Conservation (phyloP, 2,329 filamentous ascomycete genomes). For the Pyricularia sp. region DNA sequence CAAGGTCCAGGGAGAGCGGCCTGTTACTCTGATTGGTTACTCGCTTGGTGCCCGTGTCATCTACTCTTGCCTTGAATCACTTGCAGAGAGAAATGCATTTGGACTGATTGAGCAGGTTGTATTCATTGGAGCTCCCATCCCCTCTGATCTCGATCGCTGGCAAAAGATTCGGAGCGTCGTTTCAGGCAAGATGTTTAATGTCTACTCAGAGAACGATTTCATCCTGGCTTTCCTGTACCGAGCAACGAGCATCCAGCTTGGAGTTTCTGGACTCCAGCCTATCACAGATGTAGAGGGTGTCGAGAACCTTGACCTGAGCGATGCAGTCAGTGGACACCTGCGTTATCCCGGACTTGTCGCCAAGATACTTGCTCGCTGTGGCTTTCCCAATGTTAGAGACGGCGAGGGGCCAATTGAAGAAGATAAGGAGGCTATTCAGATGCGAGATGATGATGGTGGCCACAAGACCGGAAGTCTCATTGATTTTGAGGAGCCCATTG, state of each 20-base stretch:
- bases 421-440: slow-evolving; percentile 30
- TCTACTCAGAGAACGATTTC: slow-evolving; percentile 80
- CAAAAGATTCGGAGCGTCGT: slow-evolving; percentile 68
- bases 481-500: slow-evolving; percentile 27
- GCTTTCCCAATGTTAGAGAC: slow-evolving; percentile 36
- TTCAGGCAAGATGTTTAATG: slow-evolving; percentile 74
- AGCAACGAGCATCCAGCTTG: slow-evolving; percentile 71
- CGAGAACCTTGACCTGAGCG: slow-evolving; percentile 43
- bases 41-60: slow-evolving; percentile 75
- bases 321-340: slow-evolving; percentile 34
- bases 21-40: slow-evolving; percentile 73
- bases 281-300: slow-evolving; percentile 57
- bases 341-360: slow-evolving; percentile 31
- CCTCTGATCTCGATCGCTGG: slow-evolving; percentile 66
- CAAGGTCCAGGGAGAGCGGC: slow-evolving; percentile 70
- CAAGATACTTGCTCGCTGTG: slow-evolving; percentile 42
- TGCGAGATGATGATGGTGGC: slow-evolving; percentile 20
- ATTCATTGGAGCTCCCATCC: slow-evolving; percentile 71
- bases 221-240: slow-evolving; percentile 83
- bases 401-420: slow-evolving; percentile 36
- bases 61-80: slow-evolving; percentile 66
- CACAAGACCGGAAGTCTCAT: slow-evolving; percentile 27
- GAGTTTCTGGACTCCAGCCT: slow-evolving; percentile 73
- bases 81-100: slow-evolving; percentile 72
- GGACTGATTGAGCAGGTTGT: slow-evolving; percentile 78